phyloP scores from a whole-genome alignment of 805 yeast species.

The Zygotorulaspora sp. region DNA sequence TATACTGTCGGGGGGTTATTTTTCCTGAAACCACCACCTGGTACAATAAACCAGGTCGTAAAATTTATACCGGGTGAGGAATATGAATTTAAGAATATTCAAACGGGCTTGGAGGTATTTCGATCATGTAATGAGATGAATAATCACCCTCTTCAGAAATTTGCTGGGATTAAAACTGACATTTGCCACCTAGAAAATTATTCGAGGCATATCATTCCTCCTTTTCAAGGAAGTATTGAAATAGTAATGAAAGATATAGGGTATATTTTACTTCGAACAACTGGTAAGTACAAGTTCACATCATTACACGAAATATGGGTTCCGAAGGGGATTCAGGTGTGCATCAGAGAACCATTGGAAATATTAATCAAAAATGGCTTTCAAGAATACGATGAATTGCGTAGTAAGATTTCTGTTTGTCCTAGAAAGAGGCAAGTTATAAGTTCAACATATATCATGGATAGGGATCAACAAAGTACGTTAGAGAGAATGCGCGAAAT shows the following conservation, averaged over 20 bases:
- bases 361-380: constrained; percentile 21
- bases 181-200: constrained; percentile 26
- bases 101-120: constrained; percentile 34
- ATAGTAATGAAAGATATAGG: constrained; percentile 64
- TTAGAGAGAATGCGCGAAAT: constrained; percentile 26
- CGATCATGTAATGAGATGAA: constrained; percentile 14
- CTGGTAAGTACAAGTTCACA: constrained; percentile 41
- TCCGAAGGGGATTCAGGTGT: constrained; percentile 51
- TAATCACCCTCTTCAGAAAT: constrained; percentile 33
- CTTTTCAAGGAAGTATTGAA: constrained; percentile 65
- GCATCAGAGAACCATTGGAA: constrained; percentile 50
- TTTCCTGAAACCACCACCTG: constrained; percentile 51
- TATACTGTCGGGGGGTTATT: constrained; percentile 59
- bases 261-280: constrained; percentile 54
- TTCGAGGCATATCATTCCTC: constrained; percentile 55
- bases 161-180: constrained; percentile 23
- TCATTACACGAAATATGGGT: constrained; percentile 47
- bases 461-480: constrained; percentile 18
- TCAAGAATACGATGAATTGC: constrained; percentile 37
- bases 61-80: constrained; percentile 42
- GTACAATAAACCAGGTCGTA: constrained; percentile 45
- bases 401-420: constrained; percentile 24
- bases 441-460: constrained; percentile 29
- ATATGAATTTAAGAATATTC: constrained; percentile 33
- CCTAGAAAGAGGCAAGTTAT: constrained; percentile 28